Base-by-base conservation (phyloP, 805 yeast species). In the Metschnikowia bowlesiae region DNA sequence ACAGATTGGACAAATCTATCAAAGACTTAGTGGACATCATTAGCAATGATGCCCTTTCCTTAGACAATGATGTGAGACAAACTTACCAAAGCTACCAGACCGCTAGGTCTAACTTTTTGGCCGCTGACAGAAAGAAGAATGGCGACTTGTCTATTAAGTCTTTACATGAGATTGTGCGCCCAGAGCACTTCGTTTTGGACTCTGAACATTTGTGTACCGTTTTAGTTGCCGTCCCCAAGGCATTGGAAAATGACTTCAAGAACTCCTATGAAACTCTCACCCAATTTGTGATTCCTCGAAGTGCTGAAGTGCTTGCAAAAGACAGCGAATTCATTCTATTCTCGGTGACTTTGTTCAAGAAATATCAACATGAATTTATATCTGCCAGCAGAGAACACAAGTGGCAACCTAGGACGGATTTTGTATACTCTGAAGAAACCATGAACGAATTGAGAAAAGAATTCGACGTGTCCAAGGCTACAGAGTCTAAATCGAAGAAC, bases 131-230 rank as follows among this genome's bases (percentile, higher is more conserved):
- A 63, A 91, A 91, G 71, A 87, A 86, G 67, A 85, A 88, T 36
- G 99, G 99, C 51, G 97, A 94, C 66, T 77, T 94, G 57, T 85
- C 96, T 3, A 91, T 92, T 49, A 84, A 88, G 66, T 87, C 97
- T 3, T 75, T 94, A 53, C 97, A 92, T 65, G 94, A 89, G 62
- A 79, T 92, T 49, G 97, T 94, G 46, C 80, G 80, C 47, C 85
- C 89, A 9, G 82, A 83, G 47, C 89, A 94, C 62, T 88, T 94
- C 66, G 91, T 94, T 13, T 74, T 87, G 57, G 81, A 83, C 59
- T 87, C 96, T 6, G 98, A 92, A 55, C 88, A 91, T 67, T 78
- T 94, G 64, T 83, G 84, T 44, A 89, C 97, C 0, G 75, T 89
- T n/a, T 75, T 94, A 51, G 75, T 94, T 47, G 99, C 92, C 0